Conservation (phyloP, 768 basidiomycete species). For the Tylopilus sp. region DNA sequence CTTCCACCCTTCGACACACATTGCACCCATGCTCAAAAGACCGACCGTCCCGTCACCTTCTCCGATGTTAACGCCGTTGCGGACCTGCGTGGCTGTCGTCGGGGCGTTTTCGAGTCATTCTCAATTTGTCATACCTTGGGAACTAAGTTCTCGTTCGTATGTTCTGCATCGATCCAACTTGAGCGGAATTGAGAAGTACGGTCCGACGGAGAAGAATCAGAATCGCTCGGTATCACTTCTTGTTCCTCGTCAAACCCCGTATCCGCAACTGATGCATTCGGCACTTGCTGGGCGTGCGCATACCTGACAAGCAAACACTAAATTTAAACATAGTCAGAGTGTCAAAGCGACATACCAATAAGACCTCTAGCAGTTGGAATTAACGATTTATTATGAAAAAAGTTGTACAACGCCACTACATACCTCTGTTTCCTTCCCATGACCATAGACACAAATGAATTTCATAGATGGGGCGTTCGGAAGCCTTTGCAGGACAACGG, state of each 20-base stretch:
- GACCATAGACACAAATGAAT: constrained; percentile 90
- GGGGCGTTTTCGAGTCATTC: neutral
- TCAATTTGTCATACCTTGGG: constrained; percentile 47
- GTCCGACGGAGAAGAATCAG: constrained; percentile 46
- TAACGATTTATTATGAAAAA: neutral
- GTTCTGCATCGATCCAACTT: constrained; percentile 84
- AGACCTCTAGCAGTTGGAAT: constrained; percentile 53
- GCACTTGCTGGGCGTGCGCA: constrained; percentile 63
- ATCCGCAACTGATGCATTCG: constrained; percentile 56
- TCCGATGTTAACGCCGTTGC: constrained; percentile 86
- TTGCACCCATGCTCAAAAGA: constrained; percentile 82
- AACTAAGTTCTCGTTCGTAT: constrained; percentile 56
- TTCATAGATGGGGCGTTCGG: constrained; percentile 91
- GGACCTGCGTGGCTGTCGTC: constrained; percentile 39
- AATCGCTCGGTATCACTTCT: constrained; percentile 39
- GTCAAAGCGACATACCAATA: constrained; percentile 60
- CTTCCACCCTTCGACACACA: constrained; percentile 97
- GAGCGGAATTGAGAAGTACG: constrained; percentile 47
- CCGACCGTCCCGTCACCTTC: constrained; percentile 96
- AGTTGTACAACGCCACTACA: constrained; percentile 17
- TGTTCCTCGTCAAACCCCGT: constrained; percentile 44
- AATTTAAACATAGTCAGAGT: neutral
- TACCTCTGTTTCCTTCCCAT: constrained; percentile 94
- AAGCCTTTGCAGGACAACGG: constrained; percentile 43
- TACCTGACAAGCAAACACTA: constrained; percentile 48